A percentile compares a stretch with the other conserved stretches of the same genome.
Evolutionary conservation across 768 basidiomycete genomes (phyloP).

Genomic region (Mycena galopus): DNA sequence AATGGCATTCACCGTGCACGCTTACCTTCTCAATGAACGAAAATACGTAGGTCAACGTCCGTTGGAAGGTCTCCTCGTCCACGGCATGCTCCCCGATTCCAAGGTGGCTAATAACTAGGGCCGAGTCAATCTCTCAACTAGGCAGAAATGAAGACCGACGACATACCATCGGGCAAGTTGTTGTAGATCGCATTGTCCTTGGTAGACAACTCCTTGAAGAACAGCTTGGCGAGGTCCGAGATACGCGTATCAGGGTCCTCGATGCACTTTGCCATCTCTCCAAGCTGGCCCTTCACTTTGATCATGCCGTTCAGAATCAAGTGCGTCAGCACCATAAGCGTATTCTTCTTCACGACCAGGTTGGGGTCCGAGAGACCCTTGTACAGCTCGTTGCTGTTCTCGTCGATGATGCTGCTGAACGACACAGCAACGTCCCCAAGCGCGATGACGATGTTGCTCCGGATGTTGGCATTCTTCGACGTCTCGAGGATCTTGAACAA

Average conservation of each 20-base stretch:
- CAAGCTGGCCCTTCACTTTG: slow-evolving; percentile 98
- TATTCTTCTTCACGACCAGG: slow-evolving; percentile 97
- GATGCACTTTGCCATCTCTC: slow-evolving; percentile 99
- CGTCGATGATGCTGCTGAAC: slow-evolving; percentile 97
- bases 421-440: slow-evolving; percentile 98
- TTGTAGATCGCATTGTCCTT: slow-evolving; percentile 99
- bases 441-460: slow-evolving; percentile 97
- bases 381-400: slow-evolving; percentile 96
- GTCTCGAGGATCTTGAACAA: slow-evolving; percentile 96
- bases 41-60: slow-evolving; percentile 95
- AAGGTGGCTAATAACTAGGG: slow-evolving; percentile 91
- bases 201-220: slow-evolving; percentile 95
- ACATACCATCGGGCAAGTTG: slow-evolving; percentile 93
- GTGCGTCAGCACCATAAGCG: slow-evolving; percentile 97
- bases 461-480: slow-evolving; percentile 88
- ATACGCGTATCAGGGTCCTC: slow-evolving; percentile 92
- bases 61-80: slow-evolving; percentile 92
- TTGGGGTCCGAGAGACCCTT: slow-evolving; percentile 91
- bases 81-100: slow-evolving; percentile 93
- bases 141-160: not conserved
- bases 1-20: not conserved
- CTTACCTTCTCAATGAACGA: slow-evolving; percentile 95
- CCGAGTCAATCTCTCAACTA: slow-evolving; percentile 19
- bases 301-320: slow-evolving; percentile 99
- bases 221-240: slow-evolving; percentile 95